These are phyloP conservation scores for Phylloporus arenicola DNA, from an alignment of 768 basidiomycete species.

Conservation along the genomic window DNA sequence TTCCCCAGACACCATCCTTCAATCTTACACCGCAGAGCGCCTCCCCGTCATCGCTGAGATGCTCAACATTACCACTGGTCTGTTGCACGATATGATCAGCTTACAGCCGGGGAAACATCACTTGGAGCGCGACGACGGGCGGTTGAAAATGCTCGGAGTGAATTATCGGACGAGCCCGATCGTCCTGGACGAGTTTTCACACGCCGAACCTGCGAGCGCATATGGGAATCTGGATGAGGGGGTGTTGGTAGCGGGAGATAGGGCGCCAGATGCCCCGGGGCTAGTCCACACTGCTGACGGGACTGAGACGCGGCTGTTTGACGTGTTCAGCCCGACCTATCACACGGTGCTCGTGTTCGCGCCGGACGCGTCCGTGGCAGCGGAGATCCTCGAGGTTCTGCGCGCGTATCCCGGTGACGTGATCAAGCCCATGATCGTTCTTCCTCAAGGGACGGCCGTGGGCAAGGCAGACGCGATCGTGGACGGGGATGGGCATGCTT, in stretches of 20 bases:
- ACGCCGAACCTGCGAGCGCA: neutral
- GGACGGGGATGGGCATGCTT: constrained; percentile 37
- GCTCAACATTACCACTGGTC: constrained; percentile 35
- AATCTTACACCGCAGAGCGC: constrained; percentile 40
- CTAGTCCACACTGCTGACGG: neutral
- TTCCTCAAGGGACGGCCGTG: constrained; percentile 5
- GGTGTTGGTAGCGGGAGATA: constrained; percentile 7
- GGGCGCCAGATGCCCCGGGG: constrained; percentile 13
- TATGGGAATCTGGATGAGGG: constrained; percentile 7
- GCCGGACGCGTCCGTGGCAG: neutral
- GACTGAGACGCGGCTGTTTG: constrained; percentile 2
- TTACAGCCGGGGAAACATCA: neutral
- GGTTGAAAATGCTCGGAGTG: constrained; percentile 41
- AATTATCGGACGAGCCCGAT: constrained; percentile 51
- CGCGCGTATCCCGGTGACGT: constrained; percentile 3
- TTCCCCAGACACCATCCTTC: constrained; percentile 33
- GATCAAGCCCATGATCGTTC: constrained; percentile 11
- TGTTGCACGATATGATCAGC: constrained; percentile 6
- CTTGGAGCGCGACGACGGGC: constrained; percentile 1
- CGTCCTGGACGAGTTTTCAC: constrained; percentile 34
- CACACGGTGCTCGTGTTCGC: constrained; percentile 28
- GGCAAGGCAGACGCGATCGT: constrained; percentile 30
- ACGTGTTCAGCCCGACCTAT: constrained; percentile 1
- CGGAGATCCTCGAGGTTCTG: constrained; percentile 8
- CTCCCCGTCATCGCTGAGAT: constrained; percentile 42